phyloP scores from a whole-genome alignment of 2,329 filamentous ascomycete species.

The Aspergillus pseudoterreus region DNA sequence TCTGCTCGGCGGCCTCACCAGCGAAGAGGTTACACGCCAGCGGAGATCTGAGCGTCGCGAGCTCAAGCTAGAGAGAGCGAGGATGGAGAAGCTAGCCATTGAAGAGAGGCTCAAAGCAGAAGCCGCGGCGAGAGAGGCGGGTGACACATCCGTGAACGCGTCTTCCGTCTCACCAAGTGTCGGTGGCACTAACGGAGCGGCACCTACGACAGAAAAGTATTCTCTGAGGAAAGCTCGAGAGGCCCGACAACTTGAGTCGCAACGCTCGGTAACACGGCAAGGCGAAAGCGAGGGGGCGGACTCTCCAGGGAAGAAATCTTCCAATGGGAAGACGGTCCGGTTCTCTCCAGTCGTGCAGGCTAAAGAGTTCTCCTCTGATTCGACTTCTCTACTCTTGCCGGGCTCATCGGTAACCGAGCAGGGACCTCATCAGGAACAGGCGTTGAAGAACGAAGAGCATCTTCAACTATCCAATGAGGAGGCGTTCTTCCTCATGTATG shows the following conservation, averaged over 20 bases:
- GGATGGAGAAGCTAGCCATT: constrained; percentile 78
- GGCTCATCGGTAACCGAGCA: constrained; percentile 10
- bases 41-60: constrained; percentile 76
- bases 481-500: constrained; percentile 84
- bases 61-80: constrained; percentile 89
- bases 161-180: constrained; percentile 8
- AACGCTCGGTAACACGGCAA: constrained; percentile 15
- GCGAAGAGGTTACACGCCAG: constrained; percentile 73
- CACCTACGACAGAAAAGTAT: constrained; percentile 26
- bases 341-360: constrained; percentile 67
- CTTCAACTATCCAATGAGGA: constrained; percentile 90
- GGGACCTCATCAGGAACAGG: constrained; percentile 21
- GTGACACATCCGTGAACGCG: constrained; percentile 10
- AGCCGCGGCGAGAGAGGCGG: constrained; percentile 30
- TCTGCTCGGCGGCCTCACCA: constrained; percentile 63
- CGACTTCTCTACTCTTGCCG: constrained; percentile 13
- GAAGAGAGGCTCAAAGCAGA: constrained; percentile 64
- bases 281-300: constrained; percentile 5
- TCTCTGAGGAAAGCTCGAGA: constrained; percentile 33
- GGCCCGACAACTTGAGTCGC: constrained; percentile 23
- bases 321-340: constrained; percentile 59
- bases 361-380: constrained; percentile 50
- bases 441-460: constrained; percentile 64
- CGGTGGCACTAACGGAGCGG: constrained; percentile 15
- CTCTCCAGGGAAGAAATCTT: constrained; percentile 9